Percentiles rank a stretch among this genome's conserved stretches.
phyloP scores from a whole-genome alignment of 805 yeast genomes.

The Candida easanensis region DNA sequence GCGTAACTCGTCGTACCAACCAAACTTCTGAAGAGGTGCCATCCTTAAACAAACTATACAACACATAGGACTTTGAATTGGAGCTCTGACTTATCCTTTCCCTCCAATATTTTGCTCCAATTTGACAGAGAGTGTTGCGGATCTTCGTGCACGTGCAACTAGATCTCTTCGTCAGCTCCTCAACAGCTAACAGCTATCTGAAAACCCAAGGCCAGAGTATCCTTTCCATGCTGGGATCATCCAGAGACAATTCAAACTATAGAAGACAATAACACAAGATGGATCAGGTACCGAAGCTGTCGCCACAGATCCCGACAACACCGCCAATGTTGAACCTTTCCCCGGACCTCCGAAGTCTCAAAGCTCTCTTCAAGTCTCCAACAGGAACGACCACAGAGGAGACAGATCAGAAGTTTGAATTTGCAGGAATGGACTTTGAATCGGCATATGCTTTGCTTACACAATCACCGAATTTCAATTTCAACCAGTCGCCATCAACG shows the following conservation, averaged over 20 bases:
- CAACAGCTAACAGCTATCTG: no score
- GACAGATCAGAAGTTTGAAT: slow-evolving; percentile 2
- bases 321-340: slow-evolving; percentile 15
- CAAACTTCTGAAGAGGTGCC: no score
- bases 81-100: no score
- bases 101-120: no score
- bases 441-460: slow-evolving; percentile 29
- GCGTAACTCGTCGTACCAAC: no score
- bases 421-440: slow-evolving; percentile 29
- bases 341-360: slow-evolving; percentile 13
- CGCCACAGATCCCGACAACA: slow-evolving; percentile 10
- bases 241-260: neutral
- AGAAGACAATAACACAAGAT: neutral
- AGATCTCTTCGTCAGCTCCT: no score
- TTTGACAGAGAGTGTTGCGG: no score
- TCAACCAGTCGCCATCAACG: slow-evolving; percentile 7
- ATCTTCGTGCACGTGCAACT: no score
- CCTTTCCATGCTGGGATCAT: no score
- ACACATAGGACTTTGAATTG: no score
- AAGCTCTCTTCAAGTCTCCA: slow-evolving; percentile 12
- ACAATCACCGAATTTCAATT: slow-evolving; percentile 19
- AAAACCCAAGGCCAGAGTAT: no score
- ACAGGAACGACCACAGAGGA: slow-evolving; percentile 1
- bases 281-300: slow-evolving; percentile 12
- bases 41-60: no score